Conservation (phyloP, 371 early-diverging fungal species). For the Phascolomyces articulosus region DNA sequence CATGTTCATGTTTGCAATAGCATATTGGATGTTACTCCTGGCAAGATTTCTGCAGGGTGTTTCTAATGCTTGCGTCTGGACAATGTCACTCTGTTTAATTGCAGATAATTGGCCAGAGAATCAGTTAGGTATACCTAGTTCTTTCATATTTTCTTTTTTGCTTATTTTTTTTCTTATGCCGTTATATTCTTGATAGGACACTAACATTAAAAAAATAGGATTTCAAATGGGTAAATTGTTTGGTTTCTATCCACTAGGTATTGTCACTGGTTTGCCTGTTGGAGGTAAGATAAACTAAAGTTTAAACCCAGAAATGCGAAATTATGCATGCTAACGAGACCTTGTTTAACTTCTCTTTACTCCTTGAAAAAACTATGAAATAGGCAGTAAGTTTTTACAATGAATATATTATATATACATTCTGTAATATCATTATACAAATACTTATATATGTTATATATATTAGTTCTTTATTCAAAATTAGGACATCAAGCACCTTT, state of each 20-base stretch:
- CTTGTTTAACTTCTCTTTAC: not conserved
- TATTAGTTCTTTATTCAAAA: conserved; percentile 56
- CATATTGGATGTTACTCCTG: conserved; percentile 59
- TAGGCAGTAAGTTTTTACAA: not conserved
- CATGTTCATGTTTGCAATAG: conserved; percentile 60
- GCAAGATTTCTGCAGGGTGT: conserved; percentile 73
- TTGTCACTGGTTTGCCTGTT: conserved; percentile 63
- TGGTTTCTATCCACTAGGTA: conserved; percentile 65
- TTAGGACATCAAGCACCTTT: conserved; percentile 73
- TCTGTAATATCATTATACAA: no score
- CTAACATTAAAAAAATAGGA: conserved; percentile 13
- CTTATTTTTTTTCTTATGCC: not conserved
- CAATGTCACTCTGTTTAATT: conserved; percentile 61
- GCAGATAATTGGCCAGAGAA: conserved; percentile 63
- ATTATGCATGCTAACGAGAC: conserved; percentile 1
- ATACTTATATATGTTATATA: not conserved
- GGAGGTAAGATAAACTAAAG: conserved; percentile 50
- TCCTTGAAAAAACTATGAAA: not conserved
- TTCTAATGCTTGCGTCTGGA: conserved; percentile 68
- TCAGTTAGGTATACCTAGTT: conserved; percentile 48
- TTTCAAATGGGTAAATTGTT: conserved; percentile 69
- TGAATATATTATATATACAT: no score
- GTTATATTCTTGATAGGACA: not conserved
- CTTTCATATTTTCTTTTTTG: not conserved
- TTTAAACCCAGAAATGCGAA: conserved; percentile 3